Conservation (phyloP, 108 stramenopile genomes). For the Chaetoceros muelleri region DNA sequence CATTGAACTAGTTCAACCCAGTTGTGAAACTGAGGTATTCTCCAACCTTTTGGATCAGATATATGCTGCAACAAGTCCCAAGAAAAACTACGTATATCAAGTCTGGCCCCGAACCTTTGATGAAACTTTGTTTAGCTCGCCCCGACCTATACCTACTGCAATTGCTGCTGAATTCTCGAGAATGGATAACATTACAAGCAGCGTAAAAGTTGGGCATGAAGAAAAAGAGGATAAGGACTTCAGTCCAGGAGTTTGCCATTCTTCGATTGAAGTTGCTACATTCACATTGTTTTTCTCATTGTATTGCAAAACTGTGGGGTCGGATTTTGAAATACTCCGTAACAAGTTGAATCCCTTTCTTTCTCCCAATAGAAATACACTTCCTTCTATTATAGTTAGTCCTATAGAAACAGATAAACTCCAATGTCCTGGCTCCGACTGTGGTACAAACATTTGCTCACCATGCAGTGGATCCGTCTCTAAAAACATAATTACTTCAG, state of each 20-base stretch:
- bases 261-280: slow-evolving; percentile 47
- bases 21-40: slow-evolving; percentile 4
- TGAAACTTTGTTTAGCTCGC: slow-evolving; percentile 33
- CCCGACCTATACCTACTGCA: slow-evolving; percentile 70
- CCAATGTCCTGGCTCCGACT: neutral
- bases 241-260: slow-evolving; percentile 31
- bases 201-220: neutral
- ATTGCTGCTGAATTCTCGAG: slow-evolving; percentile 82
- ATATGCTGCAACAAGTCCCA: slow-evolving; percentile 7
- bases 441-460: neutral
- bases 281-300: slow-evolving; percentile 64
- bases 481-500: neutral
- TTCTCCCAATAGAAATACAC: no score
- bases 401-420: neutral
- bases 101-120: slow-evolving; percentile 71
- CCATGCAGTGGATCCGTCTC: neutral
- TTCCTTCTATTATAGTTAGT: neutral
- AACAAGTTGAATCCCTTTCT: neutral
- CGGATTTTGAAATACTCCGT: neutral
- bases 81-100: slow-evolving; percentile 45
- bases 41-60: slow-evolving; percentile 1
- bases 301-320: neutral
- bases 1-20: slow-evolving; percentile 58
- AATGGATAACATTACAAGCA: neutral
- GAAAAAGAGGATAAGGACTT: neutral